Evolutionary conservation across 495 filamentous ascomycete species (phyloP).

Genomic region (Letharia columbiana): DNA sequence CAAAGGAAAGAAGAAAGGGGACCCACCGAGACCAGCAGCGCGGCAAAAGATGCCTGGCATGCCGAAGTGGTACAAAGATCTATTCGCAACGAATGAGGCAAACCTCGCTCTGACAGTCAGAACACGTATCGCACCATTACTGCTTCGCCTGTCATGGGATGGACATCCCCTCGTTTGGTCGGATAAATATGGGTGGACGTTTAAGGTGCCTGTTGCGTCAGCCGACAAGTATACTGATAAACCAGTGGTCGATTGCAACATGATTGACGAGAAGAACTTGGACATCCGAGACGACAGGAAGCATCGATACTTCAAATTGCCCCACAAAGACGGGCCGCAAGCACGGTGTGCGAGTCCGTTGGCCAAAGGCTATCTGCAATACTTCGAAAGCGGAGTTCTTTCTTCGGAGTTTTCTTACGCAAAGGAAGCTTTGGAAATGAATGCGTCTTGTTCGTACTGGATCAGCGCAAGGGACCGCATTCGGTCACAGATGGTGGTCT

Average conservation of each 20-base stretch:
- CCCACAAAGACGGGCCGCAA: conserved; percentile 87
- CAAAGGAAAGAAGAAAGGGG: conserved; percentile 79
- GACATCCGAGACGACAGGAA: conserved; percentile 55
- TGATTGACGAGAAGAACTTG: conserved; percentile 60
- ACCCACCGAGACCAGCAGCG: conserved; percentile 65
- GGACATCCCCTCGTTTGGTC: conserved; percentile 86
- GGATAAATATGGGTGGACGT: conserved; percentile 85
- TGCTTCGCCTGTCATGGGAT: conserved; percentile 84
- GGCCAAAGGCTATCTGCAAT: conserved; percentile 80
- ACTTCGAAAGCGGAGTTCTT: conserved; percentile 83
- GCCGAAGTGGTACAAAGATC: conserved; percentile 92
- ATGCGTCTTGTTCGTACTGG: conserved; percentile 97
- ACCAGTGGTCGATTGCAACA: conserved; percentile 63
- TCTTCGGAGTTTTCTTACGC: conserved; percentile 82
- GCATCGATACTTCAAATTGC: conserved; percentile 80
- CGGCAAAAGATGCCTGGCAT: conserved; percentile 89
- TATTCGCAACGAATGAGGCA: conserved; percentile 57
- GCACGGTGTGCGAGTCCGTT: conserved; percentile 77
- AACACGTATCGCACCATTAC: conserved; percentile 75
- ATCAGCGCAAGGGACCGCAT: conserved; percentile 91
- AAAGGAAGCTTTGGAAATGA: conserved; percentile 94
- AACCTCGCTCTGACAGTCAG: conserved; percentile 75
- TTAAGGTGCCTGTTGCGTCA: conserved; percentile 61
- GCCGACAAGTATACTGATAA: conserved; percentile 56
- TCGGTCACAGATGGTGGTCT: conserved; percentile 86